A percentile compares a stretch with the other conserved stretches of the same genome.
Evolutionary conservation across 2,329 filamentous ascomycete species (phyloP).

Genomic region (Ophiostoma himal-ulmi): DNA sequence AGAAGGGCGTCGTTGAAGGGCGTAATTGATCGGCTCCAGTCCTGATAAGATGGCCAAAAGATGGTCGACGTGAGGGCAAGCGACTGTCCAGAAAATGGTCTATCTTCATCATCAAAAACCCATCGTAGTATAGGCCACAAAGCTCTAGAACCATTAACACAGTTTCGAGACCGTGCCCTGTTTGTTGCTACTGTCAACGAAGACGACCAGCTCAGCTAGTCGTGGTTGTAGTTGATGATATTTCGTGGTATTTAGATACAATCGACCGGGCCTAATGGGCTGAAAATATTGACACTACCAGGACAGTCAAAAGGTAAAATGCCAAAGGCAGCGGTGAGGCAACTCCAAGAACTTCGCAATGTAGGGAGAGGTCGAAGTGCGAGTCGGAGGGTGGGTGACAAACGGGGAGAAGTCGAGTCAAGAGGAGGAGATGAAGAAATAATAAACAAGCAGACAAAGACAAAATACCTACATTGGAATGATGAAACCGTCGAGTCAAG

Average conservation of each 20-base stretch:
- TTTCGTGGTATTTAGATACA: background rate
- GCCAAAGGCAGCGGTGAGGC: background rate
- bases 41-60: background rate
- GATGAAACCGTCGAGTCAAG: background rate
- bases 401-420: background rate
- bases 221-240: background rate
- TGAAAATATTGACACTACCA: background rate
- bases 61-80: background rate
- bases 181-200: background rate
- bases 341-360: background rate
- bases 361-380: background rate
- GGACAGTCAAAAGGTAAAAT: background rate
- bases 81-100: background rate
- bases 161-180: background rate
- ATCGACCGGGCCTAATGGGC: background rate
- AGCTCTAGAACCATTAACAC: background rate
- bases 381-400: background rate
- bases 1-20: background rate
- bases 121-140: background rate
- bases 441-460: background rate
- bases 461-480: conserved; percentile 16
- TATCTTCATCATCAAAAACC: background rate
- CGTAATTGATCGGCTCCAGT: background rate
- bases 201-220: background rate
- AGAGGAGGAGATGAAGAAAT: background rate